Evolutionary conservation across 2,329 filamentous ascomycete species (phyloP).

Genomic region (Calonectria pauciramosa): DNA sequence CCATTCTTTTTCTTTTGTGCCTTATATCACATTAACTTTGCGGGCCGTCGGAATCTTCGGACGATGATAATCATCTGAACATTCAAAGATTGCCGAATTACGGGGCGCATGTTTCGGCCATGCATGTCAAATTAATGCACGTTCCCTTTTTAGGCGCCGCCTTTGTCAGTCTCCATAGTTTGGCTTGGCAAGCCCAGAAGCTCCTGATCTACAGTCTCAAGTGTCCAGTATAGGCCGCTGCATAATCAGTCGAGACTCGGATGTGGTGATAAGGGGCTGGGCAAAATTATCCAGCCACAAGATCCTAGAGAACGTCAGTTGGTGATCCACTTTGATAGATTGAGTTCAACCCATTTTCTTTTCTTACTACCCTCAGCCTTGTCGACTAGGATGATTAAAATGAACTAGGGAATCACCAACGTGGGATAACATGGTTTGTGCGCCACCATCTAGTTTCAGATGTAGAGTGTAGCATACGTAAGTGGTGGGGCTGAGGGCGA

Average conservation of each 20-base stretch:
- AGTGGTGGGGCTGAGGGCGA: background rate
- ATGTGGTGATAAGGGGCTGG: background rate
- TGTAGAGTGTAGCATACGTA: background rate
- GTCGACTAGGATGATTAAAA: background rate
- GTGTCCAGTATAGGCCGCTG: background rate
- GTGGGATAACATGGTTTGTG: background rate
- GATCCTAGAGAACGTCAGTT: background rate
- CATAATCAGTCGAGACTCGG: background rate
- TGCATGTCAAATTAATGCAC: background rate
- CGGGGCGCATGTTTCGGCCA: background rate
- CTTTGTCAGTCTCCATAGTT: too few species aligned
- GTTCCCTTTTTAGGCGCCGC: background rate
- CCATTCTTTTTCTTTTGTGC: background rate
- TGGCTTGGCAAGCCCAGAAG: background rate
- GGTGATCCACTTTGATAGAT: background rate
- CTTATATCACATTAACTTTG: background rate
- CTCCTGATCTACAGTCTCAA: background rate
- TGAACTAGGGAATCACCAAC: background rate
- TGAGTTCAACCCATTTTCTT: background rate
- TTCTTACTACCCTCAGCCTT: background rate
- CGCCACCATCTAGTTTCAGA: background rate
- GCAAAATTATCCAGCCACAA: background rate
- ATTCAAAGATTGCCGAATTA: background rate
- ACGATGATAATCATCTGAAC: background rate
- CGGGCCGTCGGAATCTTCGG: constrained; percentile 1